Evolutionary conservation across 1,284 basidiomycete genomes (phyloP), one percentile per base, ranked within the genome.

Genomic region (Austroboletus novae-zelandiae): DNA sequence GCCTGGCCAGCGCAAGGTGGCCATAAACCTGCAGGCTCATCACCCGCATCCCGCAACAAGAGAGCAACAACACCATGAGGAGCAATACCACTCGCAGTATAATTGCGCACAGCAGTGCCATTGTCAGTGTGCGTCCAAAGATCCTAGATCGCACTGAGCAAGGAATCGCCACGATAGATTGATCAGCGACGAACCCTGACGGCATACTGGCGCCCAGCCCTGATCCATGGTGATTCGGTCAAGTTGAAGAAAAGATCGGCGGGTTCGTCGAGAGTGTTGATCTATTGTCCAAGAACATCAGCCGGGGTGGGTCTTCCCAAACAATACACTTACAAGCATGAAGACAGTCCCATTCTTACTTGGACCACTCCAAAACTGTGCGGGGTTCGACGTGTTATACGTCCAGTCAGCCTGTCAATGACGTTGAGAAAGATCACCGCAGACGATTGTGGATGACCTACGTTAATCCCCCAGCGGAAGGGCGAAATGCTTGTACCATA

Each of bases 181-280:
- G 17, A 42, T 14, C n/a, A 9, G 34, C 17, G 32, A 52, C 56
- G 54, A 64, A 83, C 81, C 47, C 81, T 72, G 51, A 86, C 79
- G 32, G 74, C 60, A 56, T 86, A 86, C 58, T 83, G 76, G 40
- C 80, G 68, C 18, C 83, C 83, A 2, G 83, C 82, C 30, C 80
- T 75, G 55, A 85, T 79, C 83, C 84, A 86, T 1, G 84, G 84
- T 1, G 83, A 84, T 57, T 86, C 82, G 3, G 81, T 81, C 43
- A 86, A 65, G 53, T 74, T 82, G 71, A 86, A 86, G 55, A 66
- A 74, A 73, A 86, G 69, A 52, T 78, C 74, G 5, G 77, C 71
- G 2, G 81, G 71, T 58, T 78, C 64, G 54, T 80, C 71, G 11
- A 83, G 71, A 13, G 72, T 73, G 52, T 80, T 81, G 29, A 81